Base-by-base conservation (phyloP, 1,139 yeast genomes). In the Yamadazyma sp. region DNA sequence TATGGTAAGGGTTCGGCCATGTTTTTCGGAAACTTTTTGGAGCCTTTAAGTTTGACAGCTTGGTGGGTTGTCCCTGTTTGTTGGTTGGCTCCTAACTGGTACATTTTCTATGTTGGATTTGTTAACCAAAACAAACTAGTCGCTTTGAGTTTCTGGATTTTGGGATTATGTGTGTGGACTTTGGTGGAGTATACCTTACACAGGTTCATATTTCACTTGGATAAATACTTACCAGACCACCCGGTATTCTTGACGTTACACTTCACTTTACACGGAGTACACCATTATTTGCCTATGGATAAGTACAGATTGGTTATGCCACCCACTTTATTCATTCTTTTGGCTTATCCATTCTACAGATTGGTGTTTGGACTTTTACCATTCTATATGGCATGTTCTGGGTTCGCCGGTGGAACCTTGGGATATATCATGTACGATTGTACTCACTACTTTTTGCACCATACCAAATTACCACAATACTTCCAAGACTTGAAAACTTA, bases 231-330 rank as follows among this genome's bases (percentile, higher is more conserved):
- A 48, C 99, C 99, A 10, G 86, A 87, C 49, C 78, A 85, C 61
- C 83, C 81, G 35, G 42, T 76, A 25, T 86, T 86, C 14, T 82
- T 85, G 55, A 79, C 95, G 2, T 51, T 88, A 33, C 99, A 92
- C 62, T 92, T 92, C 72, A 64, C 89, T 46, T 71, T 90, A 48
- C 99, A 92, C 56, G 99, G 99, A 37, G 85, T 90, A 40, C 99
- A 92, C 61, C 99, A 92, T 62, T 92, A 88, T 62, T 73, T 92
- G 52, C 99, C 99, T 44, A 92, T 94, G 98, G 99, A 92, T 66
- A 78, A 79, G 42, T 73, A 81, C 62, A 80, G 99, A 58, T 76
- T 92, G 57, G 99, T 92, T 32, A 83, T 92, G 83, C 99, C 99
- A 4, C 99, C 99, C 33, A 72, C 97, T 0, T 68, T 92, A 55